Base-by-base conservation (phyloP, 1,139 yeast genomes). In the Yamadazyma diddensiae region DNA sequence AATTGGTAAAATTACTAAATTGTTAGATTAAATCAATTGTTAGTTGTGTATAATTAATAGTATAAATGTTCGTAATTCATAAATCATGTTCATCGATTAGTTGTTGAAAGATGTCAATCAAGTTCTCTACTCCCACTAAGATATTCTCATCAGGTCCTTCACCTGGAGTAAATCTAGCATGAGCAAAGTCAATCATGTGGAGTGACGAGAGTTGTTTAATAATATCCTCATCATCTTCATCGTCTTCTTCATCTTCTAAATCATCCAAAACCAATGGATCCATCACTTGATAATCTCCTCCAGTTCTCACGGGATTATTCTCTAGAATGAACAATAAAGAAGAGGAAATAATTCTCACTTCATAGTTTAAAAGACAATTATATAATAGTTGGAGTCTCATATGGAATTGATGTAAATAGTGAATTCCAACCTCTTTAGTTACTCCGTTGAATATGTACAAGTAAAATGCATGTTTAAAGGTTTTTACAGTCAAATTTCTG, bases 1-100 rank as follows among this genome's bases (percentile, higher is more conserved):
- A 46, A 94, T 92, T 63, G 99, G 99, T 65, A 90, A 90, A 68
- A 87, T 92, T 52, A 80, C 87, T 38, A 83, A 82, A 62, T 67
- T 83, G 46, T 70, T 82, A 55, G n/a, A n/a, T n/a, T n/a, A n/a
- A n/a, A n/a, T n/a, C n/a, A n/a, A n/a, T n/a, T n/a, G n/a, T n/a
- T 59, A 59, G 42, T 12, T 15, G 22, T 21, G 5, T 21, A 10
- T 21, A 6, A 9, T 9, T 19, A 24, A 19, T 24, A 15, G 7
- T 26, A 25, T 8, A 15, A 8, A 25, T 25, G 5, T 7, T 18
- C 9, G 20, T 21, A 21, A 8, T 21, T 21, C 36, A 11, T n/a
- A 11, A 24, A 24, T 7, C 28, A n/a, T 26, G 28, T 15, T 38
- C 35, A 17, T 28, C 17, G 13, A 20, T 13, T 21, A 50, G 30